phyloP scores from a whole-genome alignment of 2,329 filamentous ascomycete species.

The Xylariaceae sp. region DNA sequence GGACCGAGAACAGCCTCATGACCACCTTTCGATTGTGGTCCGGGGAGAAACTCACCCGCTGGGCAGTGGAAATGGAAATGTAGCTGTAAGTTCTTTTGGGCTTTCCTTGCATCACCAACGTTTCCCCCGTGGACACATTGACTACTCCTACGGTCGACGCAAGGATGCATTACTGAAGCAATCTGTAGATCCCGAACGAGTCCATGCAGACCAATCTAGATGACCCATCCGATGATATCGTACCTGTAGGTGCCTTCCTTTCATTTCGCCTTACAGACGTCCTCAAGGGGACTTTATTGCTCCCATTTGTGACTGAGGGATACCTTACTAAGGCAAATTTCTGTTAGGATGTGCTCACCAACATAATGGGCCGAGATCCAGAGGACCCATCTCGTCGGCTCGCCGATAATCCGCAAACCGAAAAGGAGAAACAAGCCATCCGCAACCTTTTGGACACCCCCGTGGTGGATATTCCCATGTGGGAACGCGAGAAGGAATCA shows the following conservation, averaged over 20 bases:
- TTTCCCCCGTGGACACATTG: too few relatives aligned
- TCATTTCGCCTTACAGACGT: background rate
- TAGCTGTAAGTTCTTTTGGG: background rate
- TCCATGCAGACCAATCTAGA: too few relatives aligned
- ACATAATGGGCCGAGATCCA: too few relatives aligned
- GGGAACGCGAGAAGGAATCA: slow-evolving; percentile 13
- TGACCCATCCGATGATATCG: too few relatives aligned
- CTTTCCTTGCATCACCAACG: background rate
- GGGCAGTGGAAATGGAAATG: background rate
- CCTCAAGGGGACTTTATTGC: background rate
- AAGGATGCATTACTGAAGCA: too few relatives aligned
- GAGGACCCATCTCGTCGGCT: background rate
- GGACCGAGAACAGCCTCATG: background rate
- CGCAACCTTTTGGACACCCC: slow-evolving; percentile 17
- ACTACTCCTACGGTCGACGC: too few relatives aligned
- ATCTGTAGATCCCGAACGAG: too few relatives aligned
- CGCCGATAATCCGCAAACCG: background rate
- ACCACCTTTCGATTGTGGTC: too few relatives aligned
- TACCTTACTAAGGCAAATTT: background rate
- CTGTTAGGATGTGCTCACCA: background rate
- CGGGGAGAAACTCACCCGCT: too few relatives aligned
- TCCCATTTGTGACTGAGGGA: background rate
- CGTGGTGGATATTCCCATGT: slow-evolving; percentile 14
- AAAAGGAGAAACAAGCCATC: slow-evolving; percentile 13
- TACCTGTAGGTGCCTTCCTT: background rate